Conservation (phyloP, 257 asterid genomes). For the Ligustrum vulgare region DNA sequence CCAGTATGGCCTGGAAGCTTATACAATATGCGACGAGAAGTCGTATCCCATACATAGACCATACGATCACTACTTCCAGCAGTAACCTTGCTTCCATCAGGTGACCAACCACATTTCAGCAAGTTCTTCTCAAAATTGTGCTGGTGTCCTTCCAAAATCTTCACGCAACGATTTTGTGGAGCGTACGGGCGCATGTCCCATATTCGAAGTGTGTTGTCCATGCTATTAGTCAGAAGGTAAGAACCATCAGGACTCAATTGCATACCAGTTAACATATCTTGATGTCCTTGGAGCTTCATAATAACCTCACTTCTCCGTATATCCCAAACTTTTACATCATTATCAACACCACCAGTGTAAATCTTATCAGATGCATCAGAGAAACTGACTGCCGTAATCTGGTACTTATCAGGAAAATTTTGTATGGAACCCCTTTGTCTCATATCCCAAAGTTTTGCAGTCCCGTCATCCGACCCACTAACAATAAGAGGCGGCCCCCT, state of each 20-base stretch:
- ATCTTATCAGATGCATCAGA: conserved; percentile 96
- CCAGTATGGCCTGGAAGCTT: conserved; percentile 98
- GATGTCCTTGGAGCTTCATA: conserved; percentile 97
- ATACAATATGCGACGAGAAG: conserved; percentile 81
- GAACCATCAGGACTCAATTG: conserved; percentile 98
- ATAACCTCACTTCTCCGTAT: conserved; percentile 81
- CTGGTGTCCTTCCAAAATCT: conserved; percentile 91
- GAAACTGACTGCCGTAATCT: conserved; percentile 93
- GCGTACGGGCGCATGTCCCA: conserved; percentile 99
- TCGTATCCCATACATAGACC: conserved; percentile 95
- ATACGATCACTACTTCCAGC: conserved; percentile 96
- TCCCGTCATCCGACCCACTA: conserved; percentile 98
- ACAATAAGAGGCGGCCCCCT: conserved; percentile 97
- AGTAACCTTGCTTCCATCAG: conserved; percentile 96
- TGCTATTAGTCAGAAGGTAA: conserved; percentile 88
- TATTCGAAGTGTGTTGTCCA: conserved; percentile 88
- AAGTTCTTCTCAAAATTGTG: conserved; percentile 96
- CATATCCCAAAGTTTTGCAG: conserved; percentile 99
- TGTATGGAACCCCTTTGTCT: conserved; percentile 94
- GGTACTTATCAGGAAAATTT: conserved; percentile 95
- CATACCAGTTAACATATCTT: conserved; percentile 91
- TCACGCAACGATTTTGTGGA: conserved; percentile 92
- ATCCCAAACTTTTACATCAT: conserved; percentile 96
- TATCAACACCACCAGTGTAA: conserved; percentile 90
- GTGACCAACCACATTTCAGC: conserved; percentile 95